phyloP scores from a whole-genome alignment of 371 early-diverging fungal genomes.

The Apophysomyces trapeziformis region DNA sequence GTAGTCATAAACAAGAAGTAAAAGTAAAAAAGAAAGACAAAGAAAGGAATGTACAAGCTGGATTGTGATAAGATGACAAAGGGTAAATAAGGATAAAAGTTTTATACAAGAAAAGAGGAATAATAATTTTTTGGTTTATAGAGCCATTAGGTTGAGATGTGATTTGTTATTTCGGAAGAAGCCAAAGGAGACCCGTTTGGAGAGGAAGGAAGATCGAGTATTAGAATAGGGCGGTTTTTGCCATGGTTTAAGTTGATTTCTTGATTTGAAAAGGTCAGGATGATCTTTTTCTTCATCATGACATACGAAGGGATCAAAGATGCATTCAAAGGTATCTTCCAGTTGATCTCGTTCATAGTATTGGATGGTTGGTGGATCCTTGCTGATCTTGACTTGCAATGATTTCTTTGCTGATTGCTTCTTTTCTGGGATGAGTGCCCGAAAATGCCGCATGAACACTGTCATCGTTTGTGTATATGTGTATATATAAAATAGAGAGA shows the following conservation, averaged over 20 bases:
- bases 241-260: constrained; percentile 41
- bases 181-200: constrained; percentile 15
- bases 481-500: too few species aligned
- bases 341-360: constrained; percentile 41
- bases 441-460: constrained; percentile 26
- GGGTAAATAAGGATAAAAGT: too few species aligned
- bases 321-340: constrained; percentile 45
- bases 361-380: constrained; percentile 46
- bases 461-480: constrained; percentile 20
- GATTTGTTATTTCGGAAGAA: constrained; percentile 7
- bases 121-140: neutral
- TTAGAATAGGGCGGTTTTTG: constrained; percentile 29
- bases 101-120: too few species aligned
- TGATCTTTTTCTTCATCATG: constrained; percentile 53
- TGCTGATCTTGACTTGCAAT: constrained; percentile 44
- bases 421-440: constrained; percentile 16
- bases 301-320: constrained; percentile 48
- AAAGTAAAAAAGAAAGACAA: too few species aligned
- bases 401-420: constrained; percentile 26
- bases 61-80: too few species aligned
- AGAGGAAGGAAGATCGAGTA: constrained; percentile 7
- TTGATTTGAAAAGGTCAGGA: constrained; percentile 30
- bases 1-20: too few species aligned
- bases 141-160: neutral
- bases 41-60: too few species aligned